These are phyloP conservation scores for Abelmoschus esculentus DNA, from an alignment of 345 rosid genomes.

Conservation along the genomic window DNA sequence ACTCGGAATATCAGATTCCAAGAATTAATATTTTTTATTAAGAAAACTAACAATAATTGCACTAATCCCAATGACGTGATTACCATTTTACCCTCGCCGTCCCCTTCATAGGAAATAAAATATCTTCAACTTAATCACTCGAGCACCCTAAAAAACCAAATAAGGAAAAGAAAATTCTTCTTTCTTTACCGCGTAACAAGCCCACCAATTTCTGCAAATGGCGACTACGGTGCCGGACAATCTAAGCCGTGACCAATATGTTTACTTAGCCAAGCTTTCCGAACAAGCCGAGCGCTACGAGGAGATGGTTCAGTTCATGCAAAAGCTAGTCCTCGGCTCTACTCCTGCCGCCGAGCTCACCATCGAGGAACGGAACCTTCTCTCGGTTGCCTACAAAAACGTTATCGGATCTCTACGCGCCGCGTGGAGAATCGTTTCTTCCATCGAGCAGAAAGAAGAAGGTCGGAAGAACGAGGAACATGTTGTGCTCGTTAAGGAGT, in stretches of 20 bases:
- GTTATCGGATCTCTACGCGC: slow-evolving; percentile 98
- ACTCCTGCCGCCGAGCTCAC: slow-evolving; percentile 82
- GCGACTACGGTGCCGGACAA: slow-evolving; percentile 39
- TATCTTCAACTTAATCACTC: background rate
- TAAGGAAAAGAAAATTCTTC: background rate
- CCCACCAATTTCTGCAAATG: slow-evolving; percentile 11
- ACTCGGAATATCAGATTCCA: background rate
- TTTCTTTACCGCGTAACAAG: background rate
- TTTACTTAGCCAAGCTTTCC: slow-evolving; percentile 87
- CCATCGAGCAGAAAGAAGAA: slow-evolving; percentile 96
- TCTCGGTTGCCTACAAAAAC: slow-evolving; percentile 94
- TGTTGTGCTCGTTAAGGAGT: slow-evolving; percentile 77
- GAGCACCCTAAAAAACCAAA: background rate
- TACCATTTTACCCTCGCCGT: slow-evolving; percentile 13
- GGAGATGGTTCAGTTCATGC: slow-evolving; percentile 96
- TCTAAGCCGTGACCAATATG: slow-evolving; percentile 76
- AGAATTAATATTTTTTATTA: background rate
- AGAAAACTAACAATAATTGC: background rate
- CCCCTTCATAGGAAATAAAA: background rate
- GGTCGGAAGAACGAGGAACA: slow-evolving; percentile 91
- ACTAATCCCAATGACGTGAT: background rate
- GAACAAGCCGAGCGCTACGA: slow-evolving; percentile 99
- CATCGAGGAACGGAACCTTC: slow-evolving; percentile 91
- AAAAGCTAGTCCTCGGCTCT: slow-evolving; percentile 65
- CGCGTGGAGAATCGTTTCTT: slow-evolving; percentile 91